phyloP scores from a whole-genome alignment of 257 asterid species.

The Plantago major region DNA sequence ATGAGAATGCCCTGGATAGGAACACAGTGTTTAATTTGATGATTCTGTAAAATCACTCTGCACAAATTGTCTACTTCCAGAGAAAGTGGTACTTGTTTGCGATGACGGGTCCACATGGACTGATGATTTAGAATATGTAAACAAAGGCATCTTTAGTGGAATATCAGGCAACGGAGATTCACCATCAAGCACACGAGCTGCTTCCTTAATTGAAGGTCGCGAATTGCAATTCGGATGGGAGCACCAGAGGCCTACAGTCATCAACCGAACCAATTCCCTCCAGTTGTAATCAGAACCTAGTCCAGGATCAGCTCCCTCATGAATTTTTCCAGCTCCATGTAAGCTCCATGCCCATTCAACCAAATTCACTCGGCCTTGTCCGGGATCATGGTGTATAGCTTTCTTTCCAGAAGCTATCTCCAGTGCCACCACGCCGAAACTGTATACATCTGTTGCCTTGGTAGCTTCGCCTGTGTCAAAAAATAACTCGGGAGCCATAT shows the following conservation, averaged over 20 bases:
- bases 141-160: slow-evolving; percentile 5
- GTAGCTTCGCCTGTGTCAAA: slow-evolving; percentile 29
- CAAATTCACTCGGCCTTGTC: slow-evolving; percentile 8
- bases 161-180: slow-evolving; percentile 31
- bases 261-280: slow-evolving; percentile 23
- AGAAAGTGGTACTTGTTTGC: no score
- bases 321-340: slow-evolving; percentile 23
- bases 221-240: slow-evolving; percentile 30
- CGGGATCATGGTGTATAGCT: slow-evolving; percentile 1
- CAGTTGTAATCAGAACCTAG: slow-evolving; percentile 11
- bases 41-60: no score
- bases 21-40: no score
- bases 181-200: slow-evolving; percentile 28
- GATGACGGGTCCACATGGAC: no score
- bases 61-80: no score
- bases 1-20: no score
- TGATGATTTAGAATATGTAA: no score
- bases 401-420: slow-evolving; percentile 20
- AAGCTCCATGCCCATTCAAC: slow-evolving; percentile 35
- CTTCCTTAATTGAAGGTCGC: slow-evolving; percentile 34
- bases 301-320: slow-evolving; percentile 29
- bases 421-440: slow-evolving; percentile 10
- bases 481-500: slow-evolving; percentile 30
- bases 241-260: slow-evolving; percentile 34
- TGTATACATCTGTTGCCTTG: slow-evolving; percentile 23